Evolutionary conservation across 23 red algal species (phyloP), one percentile per base, ranked within the genome.

Genomic region (Cyanidioschyzon merolae): DNA sequence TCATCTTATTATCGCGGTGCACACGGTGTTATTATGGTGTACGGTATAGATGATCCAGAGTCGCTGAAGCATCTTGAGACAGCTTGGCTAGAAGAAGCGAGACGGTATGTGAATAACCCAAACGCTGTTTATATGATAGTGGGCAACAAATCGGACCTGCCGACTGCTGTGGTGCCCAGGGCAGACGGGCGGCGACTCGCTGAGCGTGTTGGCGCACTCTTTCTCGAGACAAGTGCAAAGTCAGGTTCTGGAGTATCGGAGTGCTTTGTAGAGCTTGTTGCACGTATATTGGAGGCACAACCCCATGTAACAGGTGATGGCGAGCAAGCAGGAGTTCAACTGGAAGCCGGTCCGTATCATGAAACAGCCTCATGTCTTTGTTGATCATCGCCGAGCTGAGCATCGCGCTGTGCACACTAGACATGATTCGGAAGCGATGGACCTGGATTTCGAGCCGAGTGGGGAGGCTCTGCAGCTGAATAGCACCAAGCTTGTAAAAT

Each of bases 1-100:
- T 77, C 79, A 39, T 84, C 89, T 45, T 92, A 92, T 40, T 92
- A 92, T 76, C 79, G 89, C 18, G 89, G 89, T 68, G 89, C 89
- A 24, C 83, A 92, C 54, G 89, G 89, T 25, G 83, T 92, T 26
- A 83, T 92, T 34, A 39, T 92, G 37, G 89, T 92, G 32, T 92
- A 92, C 75, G 80, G 86, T 54, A 83, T 92, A 17, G 78, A 84
- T 75, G 83, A 86, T 34, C 83, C 83, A 25, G 75, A 83, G 76
- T 87, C 79, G 1, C 87, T 92, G 40, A 67, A 83, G 18, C 75
- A 84, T 18, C 50, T 92, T 17, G 75, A 85, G 32, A 7, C 63
- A 27, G 84, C 86, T 12, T 92, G 89, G 89, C 83, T 92, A 17
- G 80, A 83, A 18, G 89, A 92, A 54, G 75, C 84, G 35, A 35